These are phyloP conservation scores for Pseudotsuga menziesii DNA, from an alignment of 75 land plant genomes.

Conservation along the genomic window DNA sequence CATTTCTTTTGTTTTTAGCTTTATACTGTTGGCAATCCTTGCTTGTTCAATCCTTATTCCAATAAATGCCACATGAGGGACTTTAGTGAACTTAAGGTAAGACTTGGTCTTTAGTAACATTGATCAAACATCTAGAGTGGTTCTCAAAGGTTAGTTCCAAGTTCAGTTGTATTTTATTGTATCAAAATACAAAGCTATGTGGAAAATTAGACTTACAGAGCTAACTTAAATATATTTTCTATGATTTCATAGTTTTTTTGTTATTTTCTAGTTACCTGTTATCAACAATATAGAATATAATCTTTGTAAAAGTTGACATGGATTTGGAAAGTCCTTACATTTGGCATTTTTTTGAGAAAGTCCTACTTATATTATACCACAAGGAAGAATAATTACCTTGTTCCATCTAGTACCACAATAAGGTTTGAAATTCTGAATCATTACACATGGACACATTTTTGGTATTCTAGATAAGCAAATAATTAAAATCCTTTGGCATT, in stretches of 20 bases:
- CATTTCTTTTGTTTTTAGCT: slow-evolving; percentile 21
- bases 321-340: not conserved
- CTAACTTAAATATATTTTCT: not conserved
- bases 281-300: not conserved
- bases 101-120: slow-evolving; percentile 23
- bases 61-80: slow-evolving; percentile 65
- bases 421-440: too few relatives aligned
- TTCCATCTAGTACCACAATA: too few relatives aligned
- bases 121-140: slow-evolving; percentile 45
- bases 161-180: not conserved
- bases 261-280: not conserved
- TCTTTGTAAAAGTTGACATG: not conserved
- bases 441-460: too few relatives aligned
- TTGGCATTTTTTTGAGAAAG: not conserved
- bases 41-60: slow-evolving; percentile 70
- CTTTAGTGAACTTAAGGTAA: slow-evolving; percentile 16
- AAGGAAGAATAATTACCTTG: too few relatives aligned
- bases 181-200: not conserved
- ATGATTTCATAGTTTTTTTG: not conserved
- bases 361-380: too few relatives aligned
- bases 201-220: not conserved
- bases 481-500: too few relatives aligned
- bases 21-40: slow-evolving; percentile 66
- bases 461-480: too few relatives aligned
- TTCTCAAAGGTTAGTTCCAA: slow-evolving; percentile 48